Conservation (phyloP, 805 yeast species). For the Lipomyces kockii region DNA sequence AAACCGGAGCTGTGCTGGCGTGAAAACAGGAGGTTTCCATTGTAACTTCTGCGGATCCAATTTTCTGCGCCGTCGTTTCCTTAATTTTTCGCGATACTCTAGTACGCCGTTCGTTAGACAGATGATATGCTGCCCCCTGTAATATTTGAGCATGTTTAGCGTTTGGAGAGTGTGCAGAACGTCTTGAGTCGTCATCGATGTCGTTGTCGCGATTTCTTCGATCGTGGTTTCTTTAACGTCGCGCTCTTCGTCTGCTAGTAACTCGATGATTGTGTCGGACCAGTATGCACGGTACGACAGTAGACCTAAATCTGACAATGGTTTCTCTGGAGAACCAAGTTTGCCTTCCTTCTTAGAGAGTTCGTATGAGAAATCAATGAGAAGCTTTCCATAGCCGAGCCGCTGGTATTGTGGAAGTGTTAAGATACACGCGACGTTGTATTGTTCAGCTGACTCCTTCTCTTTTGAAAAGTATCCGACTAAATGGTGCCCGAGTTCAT, state of each 20-base stretch:
- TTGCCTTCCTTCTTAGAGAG: conserved; percentile 85
- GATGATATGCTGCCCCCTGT: conserved; percentile 93
- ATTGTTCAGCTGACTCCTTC: conserved; percentile 92
- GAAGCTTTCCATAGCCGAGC: conserved; percentile 87
- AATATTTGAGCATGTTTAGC: conserved; percentile 83
- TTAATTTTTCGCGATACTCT: conserved; percentile 70
- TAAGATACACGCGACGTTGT: conserved; percentile 95
- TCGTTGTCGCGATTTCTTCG: conserved; percentile 82
- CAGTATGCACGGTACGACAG: conserved; percentile 93
- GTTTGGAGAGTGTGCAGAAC: conserved; percentile 92
- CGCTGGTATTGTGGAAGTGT: conserved; percentile 96
- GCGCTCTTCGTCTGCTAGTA: conserved; percentile 52
- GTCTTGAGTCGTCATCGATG: conserved; percentile 97
- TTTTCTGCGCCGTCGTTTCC: conserved; percentile 68
- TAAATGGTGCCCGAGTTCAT: conserved; percentile 89
- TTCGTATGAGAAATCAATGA: conserved; percentile 93
- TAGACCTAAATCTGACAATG: conserved; percentile 91
- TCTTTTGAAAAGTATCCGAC: conserved; percentile 98
- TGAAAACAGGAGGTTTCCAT: conserved; percentile 95
- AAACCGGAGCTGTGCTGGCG: conserved; percentile 93
- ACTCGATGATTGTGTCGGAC: conserved; percentile 84
- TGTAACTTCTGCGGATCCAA: conserved; percentile 71
- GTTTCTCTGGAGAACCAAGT: conserved; percentile 96
- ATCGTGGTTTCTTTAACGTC: conserved; percentile 58
- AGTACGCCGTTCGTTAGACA: conserved; percentile 82